These are phyloP conservation scores for Aspergillus sclerotiicarbonarius DNA, from an alignment of 495 filamentous ascomycete species.

Conservation along the genomic window DNA sequence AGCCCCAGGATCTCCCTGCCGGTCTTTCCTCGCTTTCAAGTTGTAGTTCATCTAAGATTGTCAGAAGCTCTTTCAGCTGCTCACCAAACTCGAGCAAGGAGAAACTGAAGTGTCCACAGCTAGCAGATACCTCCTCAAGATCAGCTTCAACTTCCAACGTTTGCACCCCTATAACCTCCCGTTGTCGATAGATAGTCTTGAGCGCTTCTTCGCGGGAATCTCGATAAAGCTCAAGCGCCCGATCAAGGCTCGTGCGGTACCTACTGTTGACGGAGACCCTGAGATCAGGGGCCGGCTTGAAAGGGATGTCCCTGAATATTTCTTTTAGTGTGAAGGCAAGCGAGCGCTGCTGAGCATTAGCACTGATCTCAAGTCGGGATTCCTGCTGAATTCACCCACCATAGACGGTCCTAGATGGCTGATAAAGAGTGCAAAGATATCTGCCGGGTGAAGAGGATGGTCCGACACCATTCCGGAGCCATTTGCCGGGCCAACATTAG, in stretches of 20 bases:
- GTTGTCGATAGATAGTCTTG: conserved; percentile 70
- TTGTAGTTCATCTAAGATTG: conserved; percentile 81
- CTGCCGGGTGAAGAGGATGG: conserved; percentile 53
- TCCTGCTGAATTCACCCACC: conserved; percentile 40
- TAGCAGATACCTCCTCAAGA: conserved; percentile 92
- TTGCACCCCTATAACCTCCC: conserved; percentile 62
- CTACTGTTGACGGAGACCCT: conserved; percentile 71
- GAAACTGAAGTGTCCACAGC: conserved; percentile 92
- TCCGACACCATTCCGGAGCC: conserved; percentile 14
- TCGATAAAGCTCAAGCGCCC: conserved; percentile 77
- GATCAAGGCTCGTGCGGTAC: conserved; percentile 71
- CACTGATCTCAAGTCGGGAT: neutral
- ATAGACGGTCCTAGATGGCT: conserved; percentile 84
- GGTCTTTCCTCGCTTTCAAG: conserved; percentile 57
- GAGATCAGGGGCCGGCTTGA: conserved; percentile 61
- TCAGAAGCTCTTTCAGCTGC: conserved; percentile 78
- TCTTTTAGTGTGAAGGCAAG: conserved; percentile 85
- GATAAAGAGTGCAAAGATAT: conserved; percentile 89
- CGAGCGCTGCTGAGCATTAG: conserved; percentile 60
- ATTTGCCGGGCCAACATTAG: conserved; percentile 23
- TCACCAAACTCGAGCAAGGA: conserved; percentile 85
- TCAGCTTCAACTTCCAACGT: conserved; percentile 79
- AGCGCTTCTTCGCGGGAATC: conserved; percentile 72
- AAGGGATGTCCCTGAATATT: conserved; percentile 85
- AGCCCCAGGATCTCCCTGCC: conserved; percentile 69